Conservation (phyloP, 2,329 filamentous ascomycete species). For the Diplodia corticola region DNA sequence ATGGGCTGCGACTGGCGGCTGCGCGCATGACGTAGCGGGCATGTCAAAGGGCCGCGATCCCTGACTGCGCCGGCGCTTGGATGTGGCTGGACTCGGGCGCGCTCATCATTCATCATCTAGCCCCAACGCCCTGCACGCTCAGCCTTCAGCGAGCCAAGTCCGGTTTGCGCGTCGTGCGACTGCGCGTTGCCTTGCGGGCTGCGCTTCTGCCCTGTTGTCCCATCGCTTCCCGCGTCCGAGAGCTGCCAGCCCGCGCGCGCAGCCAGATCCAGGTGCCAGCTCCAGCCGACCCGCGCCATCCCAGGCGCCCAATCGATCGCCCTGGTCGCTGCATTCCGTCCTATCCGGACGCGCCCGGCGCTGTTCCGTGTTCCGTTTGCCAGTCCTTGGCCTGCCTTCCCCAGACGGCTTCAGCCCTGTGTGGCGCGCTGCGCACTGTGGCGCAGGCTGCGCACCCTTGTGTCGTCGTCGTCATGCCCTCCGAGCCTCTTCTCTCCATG, state of each 20-base stretch:
- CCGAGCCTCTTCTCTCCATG: conserved; percentile 15
- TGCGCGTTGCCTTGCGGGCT: not conserved
- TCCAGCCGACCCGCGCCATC: not conserved
- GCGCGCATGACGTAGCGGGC: conserved; percentile 6
- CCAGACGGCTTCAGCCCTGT: conserved; percentile 11
- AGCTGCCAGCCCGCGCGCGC: not conserved
- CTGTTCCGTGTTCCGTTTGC: conserved; percentile 2
- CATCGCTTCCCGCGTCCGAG: not conserved
- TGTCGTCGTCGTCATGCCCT: not conserved
- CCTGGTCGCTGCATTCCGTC: not conserved
- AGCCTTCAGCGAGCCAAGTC: not conserved
- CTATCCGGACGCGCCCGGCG: conserved; percentile 5
- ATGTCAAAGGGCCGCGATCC: conserved; percentile 14
- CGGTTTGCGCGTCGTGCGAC: conserved; percentile 14
- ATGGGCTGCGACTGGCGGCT: conserved; percentile 3
- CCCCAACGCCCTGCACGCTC: not conserved
- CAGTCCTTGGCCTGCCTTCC: not conserved
- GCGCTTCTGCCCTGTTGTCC: not conserved
- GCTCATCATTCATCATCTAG: not conserved
- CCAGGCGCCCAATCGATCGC: not conserved
- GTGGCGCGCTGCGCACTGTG: not conserved
- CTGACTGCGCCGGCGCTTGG: conserved; percentile 3
- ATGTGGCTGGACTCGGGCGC: conserved; percentile 11
- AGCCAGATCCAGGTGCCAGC: not conserved
- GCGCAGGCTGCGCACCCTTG: not conserved